These are phyloP conservation scores for Lichenothelia convexa DNA, from an alignment of 495 filamentous ascomycete species.

Conservation along the genomic window DNA sequence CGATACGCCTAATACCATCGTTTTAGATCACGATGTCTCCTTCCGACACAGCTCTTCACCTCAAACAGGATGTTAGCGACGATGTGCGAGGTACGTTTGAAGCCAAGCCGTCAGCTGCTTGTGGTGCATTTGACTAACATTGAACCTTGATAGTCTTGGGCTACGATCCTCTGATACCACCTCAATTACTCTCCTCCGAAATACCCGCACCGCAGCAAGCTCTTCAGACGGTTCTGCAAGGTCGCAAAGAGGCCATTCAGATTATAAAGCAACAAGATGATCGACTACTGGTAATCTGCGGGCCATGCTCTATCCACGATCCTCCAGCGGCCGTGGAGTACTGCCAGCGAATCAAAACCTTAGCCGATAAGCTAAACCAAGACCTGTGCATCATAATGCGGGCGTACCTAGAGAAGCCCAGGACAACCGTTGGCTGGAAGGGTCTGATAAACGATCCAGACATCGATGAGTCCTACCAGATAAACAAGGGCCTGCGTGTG, in stretches of 20 bases:
- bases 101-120: neutral
- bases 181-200: slow-evolving; percentile 71
- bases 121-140: slow-evolving; percentile 2
- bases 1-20: slow-evolving; percentile 1
- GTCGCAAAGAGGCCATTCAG: slow-evolving; percentile 62
- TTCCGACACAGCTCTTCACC: slow-evolving; percentile 3
- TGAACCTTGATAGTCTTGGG: slow-evolving; percentile 59
- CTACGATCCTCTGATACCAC: slow-evolving; percentile 86
- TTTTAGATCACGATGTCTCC: slow-evolving; percentile 4
- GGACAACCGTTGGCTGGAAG: slow-evolving; percentile 99
- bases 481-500: slow-evolving; percentile 93
- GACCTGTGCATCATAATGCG: slow-evolving; percentile 93
- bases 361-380: slow-evolving; percentile 54
- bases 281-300: slow-evolving; percentile 83
- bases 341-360: slow-evolving; percentile 50
- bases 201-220: slow-evolving; percentile 41
- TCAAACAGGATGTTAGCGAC: slow-evolving; percentile 13
- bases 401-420: slow-evolving; percentile 95
- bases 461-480: slow-evolving; percentile 92
- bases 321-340: slow-evolving; percentile 79
- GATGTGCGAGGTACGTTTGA: slow-evolving; percentile 22
- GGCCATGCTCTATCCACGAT: slow-evolving; percentile 95
- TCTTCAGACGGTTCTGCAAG: slow-evolving; percentile 52
- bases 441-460: slow-evolving; percentile 98
- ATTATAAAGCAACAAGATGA: slow-evolving; percentile 69